These are phyloP conservation scores for Aureobasidium subglaciale DNA, from an alignment of 2,329 filamentous ascomycete species.

Conservation along the genomic window DNA sequence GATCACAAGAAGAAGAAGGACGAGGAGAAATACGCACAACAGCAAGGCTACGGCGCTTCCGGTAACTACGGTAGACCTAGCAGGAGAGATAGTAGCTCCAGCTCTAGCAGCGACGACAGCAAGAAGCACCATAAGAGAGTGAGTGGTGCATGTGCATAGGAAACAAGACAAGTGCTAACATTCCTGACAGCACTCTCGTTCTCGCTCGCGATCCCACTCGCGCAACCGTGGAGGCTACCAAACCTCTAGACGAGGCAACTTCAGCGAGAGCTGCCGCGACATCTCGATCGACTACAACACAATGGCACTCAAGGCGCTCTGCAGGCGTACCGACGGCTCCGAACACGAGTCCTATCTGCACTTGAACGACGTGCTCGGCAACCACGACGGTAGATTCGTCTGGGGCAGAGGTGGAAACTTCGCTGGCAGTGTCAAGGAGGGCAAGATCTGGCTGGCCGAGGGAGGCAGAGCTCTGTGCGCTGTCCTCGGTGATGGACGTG, in stretches of 20 bases:
- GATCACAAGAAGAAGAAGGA: conserved; percentile 34
- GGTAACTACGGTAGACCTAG: conserved; percentile 1
- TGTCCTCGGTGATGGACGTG: conserved; percentile 29
- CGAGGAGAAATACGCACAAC: conserved; percentile 16
- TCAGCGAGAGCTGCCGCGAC: conserved; percentile 28
- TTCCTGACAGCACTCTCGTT: background rate
- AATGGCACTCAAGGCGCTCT: conserved; percentile 30
- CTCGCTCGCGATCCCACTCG: background rate
- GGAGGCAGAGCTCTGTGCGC: conserved; percentile 30
- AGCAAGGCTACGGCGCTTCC: background rate
- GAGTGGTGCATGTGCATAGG: background rate
- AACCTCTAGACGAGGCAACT: conserved; percentile 30
- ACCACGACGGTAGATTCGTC: conserved; percentile 30
- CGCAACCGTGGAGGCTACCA: background rate
- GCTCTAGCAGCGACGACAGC: conserved; percentile 8
- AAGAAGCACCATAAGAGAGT: conserved; percentile 1
- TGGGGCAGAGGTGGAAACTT: conserved; percentile 35
- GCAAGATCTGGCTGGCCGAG: conserved; percentile 26
- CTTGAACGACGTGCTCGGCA: conserved; percentile 33
- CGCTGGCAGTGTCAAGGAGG: conserved; percentile 25
- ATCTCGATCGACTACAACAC: conserved; percentile 29
- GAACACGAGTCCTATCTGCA: conserved; percentile 28
- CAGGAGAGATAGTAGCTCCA: conserved; percentile 9
- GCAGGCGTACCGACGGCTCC: conserved; percentile 27
- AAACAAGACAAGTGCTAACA: background rate